A percentile compares a stretch with the other conserved stretches of the same genome.
Evolutionary conservation across 2,329 filamentous ascomycete species (phyloP).

Genomic region (Cytospora schulzeri): DNA sequence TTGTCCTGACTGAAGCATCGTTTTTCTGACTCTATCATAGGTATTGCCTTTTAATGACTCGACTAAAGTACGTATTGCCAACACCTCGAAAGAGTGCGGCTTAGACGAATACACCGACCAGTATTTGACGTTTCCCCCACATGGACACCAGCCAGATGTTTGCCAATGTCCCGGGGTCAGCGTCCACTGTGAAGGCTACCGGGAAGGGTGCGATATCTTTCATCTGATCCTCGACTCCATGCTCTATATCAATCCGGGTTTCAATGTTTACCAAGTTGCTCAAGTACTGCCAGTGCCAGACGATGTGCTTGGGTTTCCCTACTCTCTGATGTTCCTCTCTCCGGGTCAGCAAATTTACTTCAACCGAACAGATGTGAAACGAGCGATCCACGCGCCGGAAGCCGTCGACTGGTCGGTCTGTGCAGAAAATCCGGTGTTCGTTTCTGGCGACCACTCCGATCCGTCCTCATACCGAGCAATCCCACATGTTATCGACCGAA

Average conservation of each 20-base stretch:
- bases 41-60: conserved; percentile 63
- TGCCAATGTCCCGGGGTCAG: conserved; percentile 42
- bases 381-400: conserved; percentile 31
- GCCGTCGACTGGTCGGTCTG: conserved; percentile 58
- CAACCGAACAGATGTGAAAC: conserved; percentile 56
- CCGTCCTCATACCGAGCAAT: conserved; percentile 24
- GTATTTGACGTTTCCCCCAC: conserved; percentile 67
- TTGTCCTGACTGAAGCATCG: too few species aligned
- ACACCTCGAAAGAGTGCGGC: conserved; percentile 56
- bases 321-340: conserved; percentile 61
- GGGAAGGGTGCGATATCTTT: conserved; percentile 58
- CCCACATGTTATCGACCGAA: conserved; percentile 69
- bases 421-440: conserved; percentile 47
- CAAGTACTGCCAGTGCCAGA: conserved; percentile 46
- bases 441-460: conserved; percentile 36
- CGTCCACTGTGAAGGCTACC: conserved; percentile 37
- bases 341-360: conserved; percentile 64
- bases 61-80: conserved; percentile 51
- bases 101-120: conserved; percentile 59
- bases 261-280: conserved; percentile 62
- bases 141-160: conserved; percentile 54
- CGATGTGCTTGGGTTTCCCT: conserved; percentile 47
- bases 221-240: conserved; percentile 54
- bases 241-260: conserved; percentile 68
- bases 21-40: conserved; percentile 18